Evolutionary conservation across 306 rosid genomes (phyloP).

Genomic region (Quercus glauca): DNA sequence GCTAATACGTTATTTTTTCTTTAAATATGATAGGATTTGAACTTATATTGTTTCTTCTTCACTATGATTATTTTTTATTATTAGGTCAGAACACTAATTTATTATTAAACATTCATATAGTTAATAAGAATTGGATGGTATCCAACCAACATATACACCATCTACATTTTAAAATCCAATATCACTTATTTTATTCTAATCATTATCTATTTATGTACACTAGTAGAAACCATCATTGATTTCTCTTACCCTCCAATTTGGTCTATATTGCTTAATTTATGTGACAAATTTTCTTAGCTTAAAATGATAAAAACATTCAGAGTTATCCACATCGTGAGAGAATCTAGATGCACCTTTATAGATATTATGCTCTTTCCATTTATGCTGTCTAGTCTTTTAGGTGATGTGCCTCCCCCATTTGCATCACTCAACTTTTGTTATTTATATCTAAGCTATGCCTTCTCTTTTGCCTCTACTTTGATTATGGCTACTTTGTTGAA

Average conservation of each 20-base stretch:
- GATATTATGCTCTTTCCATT: neutral
- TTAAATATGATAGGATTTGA: too few species aligned
- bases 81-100: too few species aligned
- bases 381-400: neutral
- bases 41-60: too few species aligned
- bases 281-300: neutral
- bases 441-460: neutral
- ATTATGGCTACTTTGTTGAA: neutral
- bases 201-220: neutral
- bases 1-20: too few species aligned
- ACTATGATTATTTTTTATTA: too few species aligned
- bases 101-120: neutral
- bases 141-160: neutral
- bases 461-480: neutral
- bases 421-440: neutral
- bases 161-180: neutral
- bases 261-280: neutral
- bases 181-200: neutral
- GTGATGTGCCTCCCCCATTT: neutral
- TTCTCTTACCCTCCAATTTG: neutral
- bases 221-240: neutral
- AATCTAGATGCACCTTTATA: neutral
- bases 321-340: neutral
- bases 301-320: neutral
- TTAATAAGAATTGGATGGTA: neutral